Base-by-base conservation (phyloP, 208 protist genomes). In the Tritrichomonas musculus region DNA sequence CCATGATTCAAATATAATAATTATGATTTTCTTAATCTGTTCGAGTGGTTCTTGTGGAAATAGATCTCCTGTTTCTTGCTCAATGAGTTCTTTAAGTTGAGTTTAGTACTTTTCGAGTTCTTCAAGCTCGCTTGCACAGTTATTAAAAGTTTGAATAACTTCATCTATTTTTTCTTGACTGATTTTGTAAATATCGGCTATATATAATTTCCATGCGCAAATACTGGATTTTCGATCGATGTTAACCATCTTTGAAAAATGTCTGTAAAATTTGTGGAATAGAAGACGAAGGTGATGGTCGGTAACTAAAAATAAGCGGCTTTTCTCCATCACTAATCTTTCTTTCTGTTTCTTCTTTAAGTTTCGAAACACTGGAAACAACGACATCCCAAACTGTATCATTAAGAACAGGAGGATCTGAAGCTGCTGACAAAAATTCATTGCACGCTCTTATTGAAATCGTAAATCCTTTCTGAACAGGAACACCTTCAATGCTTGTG, bases 1-100 rank as follows among this genome's bases (percentile, higher is more conserved):
- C 93, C 93, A 94, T 72, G 93, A 94, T n/a, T 95, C 94, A 96
- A 98, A 98, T 25, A 82, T 20, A n/a, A 41, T 20, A 20, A 50
- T 82, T n/a, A 82, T 82, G 1, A 36, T 36, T 22, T 36, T 36
- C n/a, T 50, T 47, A 3, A 82, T 20, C 20, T 82, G 73, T 50
- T 82, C 73, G 30, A 82, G 47, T n/a, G 73, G 73, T 53, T 82
- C 41, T 82, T 82, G 73, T 82, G 73, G 73, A 36, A 82, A 82
- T 47, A 20, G 73, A n/a, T 25, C 9, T 3, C 73, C 73, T 82
- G n/a, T n/a, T n/a, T n/a, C n/a, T n/a, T n/a, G n/a, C n/a, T n/a
- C n/a, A n/a, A n/a, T n/a, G n/a, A n/a, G n/a, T n/a, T n/a, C n/a
- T n/a, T n/a, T n/a, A n/a, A n/a, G n/a, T n/a, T n/a, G n/a, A n/a